These are phyloP conservation scores for Teratosphaeria viscida DNA, from an alignment of 2,329 filamentous ascomycete species.

Conservation along the genomic window DNA sequence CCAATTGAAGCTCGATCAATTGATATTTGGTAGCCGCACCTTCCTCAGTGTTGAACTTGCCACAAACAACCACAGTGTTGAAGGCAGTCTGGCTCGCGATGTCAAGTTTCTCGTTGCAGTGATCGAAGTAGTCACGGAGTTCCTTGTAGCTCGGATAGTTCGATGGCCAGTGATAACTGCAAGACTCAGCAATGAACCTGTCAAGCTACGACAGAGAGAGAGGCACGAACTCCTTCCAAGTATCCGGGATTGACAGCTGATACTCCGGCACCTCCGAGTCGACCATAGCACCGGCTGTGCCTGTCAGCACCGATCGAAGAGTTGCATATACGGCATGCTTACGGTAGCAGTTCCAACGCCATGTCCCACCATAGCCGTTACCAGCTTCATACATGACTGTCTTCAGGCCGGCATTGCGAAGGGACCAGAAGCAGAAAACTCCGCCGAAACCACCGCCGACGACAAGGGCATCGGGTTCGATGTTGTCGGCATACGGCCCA, in stretches of 20 bases:
- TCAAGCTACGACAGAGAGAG: background rate
- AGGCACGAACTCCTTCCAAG: slow-evolving; percentile 1
- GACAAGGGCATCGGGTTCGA: slow-evolving; percentile 43
- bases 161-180: background rate
- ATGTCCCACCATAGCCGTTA: slow-evolving; percentile 18
- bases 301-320: background rate
- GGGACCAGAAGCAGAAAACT: slow-evolving; percentile 10
- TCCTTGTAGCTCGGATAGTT: slow-evolving; percentile 8
- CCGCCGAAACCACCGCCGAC: slow-evolving; percentile 20
- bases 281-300: slow-evolving; percentile 2
- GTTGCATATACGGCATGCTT: background rate
- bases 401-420: slow-evolving; percentile 13
- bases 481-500: slow-evolving; percentile 14
- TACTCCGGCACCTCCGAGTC: slow-evolving; percentile 6
- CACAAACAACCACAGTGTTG: slow-evolving; percentile 45
- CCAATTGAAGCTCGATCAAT: background rate
- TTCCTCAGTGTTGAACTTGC: slow-evolving; percentile 38
- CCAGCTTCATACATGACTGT: slow-evolving; percentile 20
- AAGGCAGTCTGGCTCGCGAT: slow-evolving; percentile 50
- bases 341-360: slow-evolving; percentile 15
- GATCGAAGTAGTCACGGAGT: slow-evolving; percentile 43
- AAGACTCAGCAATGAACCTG: background rate
- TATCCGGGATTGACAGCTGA: slow-evolving; percentile 5
- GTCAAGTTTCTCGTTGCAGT: slow-evolving; percentile 46
- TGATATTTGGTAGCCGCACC: background rate